Percentiles rank a stretch among this genome's conserved stretches.
Evolutionary conservation across 768 basidiomycete species (phyloP).

Genomic region (Filobasidium wieringae): DNA sequence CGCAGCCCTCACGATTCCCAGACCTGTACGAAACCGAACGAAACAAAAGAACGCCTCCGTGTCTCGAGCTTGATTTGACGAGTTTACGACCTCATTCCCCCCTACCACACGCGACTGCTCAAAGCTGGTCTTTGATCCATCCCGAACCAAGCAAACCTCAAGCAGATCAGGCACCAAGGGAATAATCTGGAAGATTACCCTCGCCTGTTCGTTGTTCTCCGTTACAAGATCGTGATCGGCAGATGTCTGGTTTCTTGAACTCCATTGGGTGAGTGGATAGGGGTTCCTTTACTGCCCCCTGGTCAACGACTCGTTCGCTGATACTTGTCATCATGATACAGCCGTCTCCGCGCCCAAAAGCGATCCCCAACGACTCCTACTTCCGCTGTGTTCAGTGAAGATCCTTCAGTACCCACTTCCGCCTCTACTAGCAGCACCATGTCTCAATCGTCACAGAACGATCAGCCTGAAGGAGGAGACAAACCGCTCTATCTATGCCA

Average conservation of each 20-base stretch:
- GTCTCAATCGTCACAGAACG: neutral
- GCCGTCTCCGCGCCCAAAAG: slow-evolving; percentile 38
- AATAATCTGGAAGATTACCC: no score
- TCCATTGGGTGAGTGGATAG: slow-evolving; percentile 30
- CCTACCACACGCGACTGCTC: no score
- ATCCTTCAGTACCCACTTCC: slow-evolving; percentile 25
- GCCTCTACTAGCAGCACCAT: slow-evolving; percentile 10
- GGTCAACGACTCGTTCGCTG: neutral
- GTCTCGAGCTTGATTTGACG: no score
- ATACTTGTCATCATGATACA: slow-evolving; percentile 8
- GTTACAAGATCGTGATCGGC: neutral
- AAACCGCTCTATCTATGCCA: slow-evolving; percentile 67
- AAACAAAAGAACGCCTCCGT: no score
- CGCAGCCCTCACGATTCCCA: no score
- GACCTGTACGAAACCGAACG: no score
- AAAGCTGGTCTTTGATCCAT: no score
- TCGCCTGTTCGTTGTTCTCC: neutral
- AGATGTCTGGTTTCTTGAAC: slow-evolving; percentile 37
- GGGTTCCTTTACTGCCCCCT: neutral
- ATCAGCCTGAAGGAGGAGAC: neutral
- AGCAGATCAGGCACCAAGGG: no score
- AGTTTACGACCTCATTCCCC: no score
- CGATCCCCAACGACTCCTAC: slow-evolving; percentile 25
- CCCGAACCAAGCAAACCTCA: no score
- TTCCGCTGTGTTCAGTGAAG: slow-evolving; percentile 20